Evolutionary conservation across 2,329 filamentous ascomycete species (phyloP), one percentile per base, ranked within the genome.

Genomic region (Aspergillus tamarii): DNA sequence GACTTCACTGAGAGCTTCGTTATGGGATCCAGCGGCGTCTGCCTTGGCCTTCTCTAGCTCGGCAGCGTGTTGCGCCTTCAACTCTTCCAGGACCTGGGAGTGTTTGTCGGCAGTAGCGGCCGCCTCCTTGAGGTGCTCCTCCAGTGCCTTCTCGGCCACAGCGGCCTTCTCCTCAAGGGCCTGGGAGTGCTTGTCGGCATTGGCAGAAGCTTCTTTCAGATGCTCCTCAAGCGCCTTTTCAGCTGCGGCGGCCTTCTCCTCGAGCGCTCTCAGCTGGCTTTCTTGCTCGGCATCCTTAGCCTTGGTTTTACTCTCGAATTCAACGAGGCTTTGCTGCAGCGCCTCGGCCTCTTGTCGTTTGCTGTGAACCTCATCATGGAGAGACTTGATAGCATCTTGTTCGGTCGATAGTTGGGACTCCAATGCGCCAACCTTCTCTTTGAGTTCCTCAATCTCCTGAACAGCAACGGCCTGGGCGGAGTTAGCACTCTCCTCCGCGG

Each of bases 251-350:
- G 75, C 74, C 65, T 77, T 75, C n/a, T 77, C 75, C 54, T 73
- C 73, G 19, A 78, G 52, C 14, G 52, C 34, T 41, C 14, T 74
- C 46, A 78, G 60, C 34, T 74, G 70, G 41, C 64, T 72, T 9
- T 77, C 74, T 55, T 79, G 71, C 52, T 78, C 70, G 21, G 70
- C 72, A 36, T 78, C 75, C 64, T 77, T 80, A n/a, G 72, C 69
- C 65, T 78, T 76, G 19, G 69, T 67, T 65, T 79, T 73, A n/a
- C 70, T 69, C 61, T 81, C 77, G 9, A 79, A 70, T 7, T 75
- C 69, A 56, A 74, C 67, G 50, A 82, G 66, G 21, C 72, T 78
- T 53, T 76, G 74, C 58, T 80, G 76, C 10, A 82, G 69, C 11
- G 72, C 70, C 50, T 77, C 74, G 1, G 77, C 76, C 63, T 80